Conservation (phyloP, 2,329 filamentous ascomycete species). For the Pestalotiopsis sp. region DNA sequence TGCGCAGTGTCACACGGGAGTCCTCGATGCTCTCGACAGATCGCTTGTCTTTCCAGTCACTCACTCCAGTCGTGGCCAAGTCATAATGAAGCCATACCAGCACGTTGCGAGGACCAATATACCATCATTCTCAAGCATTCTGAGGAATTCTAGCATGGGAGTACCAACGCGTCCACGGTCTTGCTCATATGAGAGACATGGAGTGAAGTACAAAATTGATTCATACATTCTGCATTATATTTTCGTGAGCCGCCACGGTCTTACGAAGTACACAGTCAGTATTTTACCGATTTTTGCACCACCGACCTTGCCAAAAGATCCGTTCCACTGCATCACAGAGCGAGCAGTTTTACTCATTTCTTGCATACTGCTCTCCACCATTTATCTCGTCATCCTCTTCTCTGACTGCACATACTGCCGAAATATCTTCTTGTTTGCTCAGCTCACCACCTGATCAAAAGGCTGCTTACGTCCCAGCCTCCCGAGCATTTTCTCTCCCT, state of each 20-base stretch:
- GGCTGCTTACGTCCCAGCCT: not conserved
- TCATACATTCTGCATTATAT: not conserved
- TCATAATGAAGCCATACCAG: no score
- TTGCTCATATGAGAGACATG: not conserved
- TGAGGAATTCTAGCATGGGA: not conserved
- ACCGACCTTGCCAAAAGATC: not conserved
- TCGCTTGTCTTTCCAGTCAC: not conserved
- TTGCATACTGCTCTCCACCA: not conserved
- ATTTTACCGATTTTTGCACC: not conserved
- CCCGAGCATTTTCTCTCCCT: not conserved
- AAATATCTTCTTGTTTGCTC: no score
- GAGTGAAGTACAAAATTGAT: not conserved
- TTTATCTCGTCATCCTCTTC: not conserved
- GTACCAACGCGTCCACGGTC: not conserved
- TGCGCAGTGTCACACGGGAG: not conserved
- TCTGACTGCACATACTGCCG: not conserved
- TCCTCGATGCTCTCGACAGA: not conserved
- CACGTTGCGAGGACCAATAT: not conserved
- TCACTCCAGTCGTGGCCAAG: no score
- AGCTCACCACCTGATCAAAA: not conserved
- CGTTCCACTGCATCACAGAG: not conserved
- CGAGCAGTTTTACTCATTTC: not conserved
- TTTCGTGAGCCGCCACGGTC: not conserved
- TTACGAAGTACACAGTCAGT: not conserved
- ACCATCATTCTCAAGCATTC: not conserved